Evolutionary conservation across 306 rosid genomes (phyloP).

Genomic region (Malus sieversii): DNA sequence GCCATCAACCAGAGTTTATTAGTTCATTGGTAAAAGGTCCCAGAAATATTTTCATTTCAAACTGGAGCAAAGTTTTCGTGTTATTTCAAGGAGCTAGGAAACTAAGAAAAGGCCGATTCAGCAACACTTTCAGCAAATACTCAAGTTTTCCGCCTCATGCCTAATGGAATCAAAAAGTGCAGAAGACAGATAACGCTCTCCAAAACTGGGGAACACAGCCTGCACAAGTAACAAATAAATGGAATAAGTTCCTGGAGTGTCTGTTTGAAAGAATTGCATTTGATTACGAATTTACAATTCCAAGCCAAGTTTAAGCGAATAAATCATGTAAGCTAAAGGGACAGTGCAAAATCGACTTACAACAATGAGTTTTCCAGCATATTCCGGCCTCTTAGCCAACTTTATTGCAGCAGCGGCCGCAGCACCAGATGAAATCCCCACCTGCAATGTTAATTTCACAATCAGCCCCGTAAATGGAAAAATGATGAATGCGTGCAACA

Average conservation of each 20-base stretch:
- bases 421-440: slow-evolving; percentile 85
- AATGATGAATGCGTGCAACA: no score
- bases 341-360: slow-evolving; percentile 22
- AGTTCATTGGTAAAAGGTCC: no score
- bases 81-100: not conserved
- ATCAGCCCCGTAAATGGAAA: no score
- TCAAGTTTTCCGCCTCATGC: slow-evolving; percentile 61
- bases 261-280: not conserved
- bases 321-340: not conserved
- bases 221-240: slow-evolving; percentile 1
- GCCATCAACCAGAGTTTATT: no score
- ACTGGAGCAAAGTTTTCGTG: not conserved
- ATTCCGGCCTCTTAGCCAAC: slow-evolving; percentile 64
- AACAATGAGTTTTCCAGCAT: slow-evolving; percentile 70
- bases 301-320: not conserved
- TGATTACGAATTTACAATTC: not conserved
- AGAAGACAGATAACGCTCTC: slow-evolving; percentile 60
- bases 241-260: not conserved
- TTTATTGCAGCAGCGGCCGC: slow-evolving; percentile 66
- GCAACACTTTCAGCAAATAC: not conserved
- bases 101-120: not conserved
- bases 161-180: slow-evolving; percentile 48
- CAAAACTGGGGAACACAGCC: slow-evolving; percentile 57
- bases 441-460: slow-evolving; percentile 23
- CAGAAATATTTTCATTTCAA: no score